phyloP scores from a whole-genome alignment of 2,329 filamentous ascomycete genomes.

The Hypoxylon sp. region DNA sequence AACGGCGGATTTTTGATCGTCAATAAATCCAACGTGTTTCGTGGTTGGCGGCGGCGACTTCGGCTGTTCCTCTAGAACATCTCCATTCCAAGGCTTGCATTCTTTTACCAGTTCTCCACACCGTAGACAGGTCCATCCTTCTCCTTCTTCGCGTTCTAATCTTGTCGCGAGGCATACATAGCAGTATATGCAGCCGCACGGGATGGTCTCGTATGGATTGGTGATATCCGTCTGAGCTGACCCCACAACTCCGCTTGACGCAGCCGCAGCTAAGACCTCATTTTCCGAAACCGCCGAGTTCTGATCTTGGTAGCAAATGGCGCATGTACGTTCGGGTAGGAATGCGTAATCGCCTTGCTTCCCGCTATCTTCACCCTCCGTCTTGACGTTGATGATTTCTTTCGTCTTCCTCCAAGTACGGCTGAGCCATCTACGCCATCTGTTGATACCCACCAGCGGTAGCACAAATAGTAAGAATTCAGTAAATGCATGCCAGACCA shows the following conservation, averaged over 20 bases:
- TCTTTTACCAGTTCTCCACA: constrained; percentile 88
- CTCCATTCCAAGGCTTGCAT: constrained; percentile 92
- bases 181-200: constrained; percentile 94
- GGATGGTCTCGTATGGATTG: constrained; percentile 92
- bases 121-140: constrained; percentile 91
- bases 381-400: constrained; percentile 69
- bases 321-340: constrained; percentile 92
- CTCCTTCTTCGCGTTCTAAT: constrained; percentile 91
- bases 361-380: constrained; percentile 63
- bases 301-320: constrained; percentile 96
- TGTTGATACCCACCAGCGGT: constrained; percentile 94
- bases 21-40: constrained; percentile 75
- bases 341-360: constrained; percentile 84
- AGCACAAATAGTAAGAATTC: constrained; percentile 97
- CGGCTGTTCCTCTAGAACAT: constrained; percentile 76
- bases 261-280: constrained; percentile 79
- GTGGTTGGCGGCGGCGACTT: constrained; percentile 58
- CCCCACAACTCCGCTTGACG: constrained; percentile 83
- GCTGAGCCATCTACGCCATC: constrained; percentile 92
- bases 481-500: constrained; percentile 99
- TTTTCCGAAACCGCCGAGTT: constrained; percentile 82
- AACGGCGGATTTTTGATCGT: constrained; percentile 59
- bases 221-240: constrained; percentile 94
- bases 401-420: constrained; percentile 88
- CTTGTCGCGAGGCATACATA: constrained; percentile 94